phyloP scores from a whole-genome alignment of 441 rosid species.

The Isatis lusitanica region DNA sequence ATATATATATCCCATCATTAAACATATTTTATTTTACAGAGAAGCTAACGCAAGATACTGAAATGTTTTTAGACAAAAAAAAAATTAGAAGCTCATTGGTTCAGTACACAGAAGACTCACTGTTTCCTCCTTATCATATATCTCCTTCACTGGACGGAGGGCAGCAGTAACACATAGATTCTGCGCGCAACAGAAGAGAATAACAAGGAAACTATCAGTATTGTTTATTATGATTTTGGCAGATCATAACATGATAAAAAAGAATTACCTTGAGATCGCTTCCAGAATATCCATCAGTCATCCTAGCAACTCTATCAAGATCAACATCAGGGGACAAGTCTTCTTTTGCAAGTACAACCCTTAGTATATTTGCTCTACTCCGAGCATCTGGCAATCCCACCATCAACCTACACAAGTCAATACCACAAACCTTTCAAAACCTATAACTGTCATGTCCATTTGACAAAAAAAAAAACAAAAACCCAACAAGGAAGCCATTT shows the following conservation, averaged over 20 bases:
- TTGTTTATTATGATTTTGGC: background rate
- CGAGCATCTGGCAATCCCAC: conserved; percentile 81
- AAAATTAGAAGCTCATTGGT: too few species aligned
- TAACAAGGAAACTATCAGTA: background rate
- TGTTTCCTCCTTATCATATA: conserved; percentile 78
- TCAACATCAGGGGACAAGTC: conserved; percentile 66
- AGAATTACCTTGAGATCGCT: conserved; percentile 79
- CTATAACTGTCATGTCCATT: background rate
- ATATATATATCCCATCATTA: too few species aligned
- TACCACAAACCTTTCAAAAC: background rate
- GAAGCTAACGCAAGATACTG: too few species aligned
- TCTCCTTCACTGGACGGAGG: conserved; percentile 86
- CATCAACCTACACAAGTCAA: conserved; percentile 68
- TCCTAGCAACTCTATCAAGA: conserved; percentile 67
- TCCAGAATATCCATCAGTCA: conserved; percentile 94
- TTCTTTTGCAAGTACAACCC: conserved; percentile 78
- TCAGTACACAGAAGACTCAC: conserved; percentile 42
- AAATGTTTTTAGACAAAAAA: too few species aligned
- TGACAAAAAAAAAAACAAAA: background rate
- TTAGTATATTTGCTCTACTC: conserved; percentile 73
- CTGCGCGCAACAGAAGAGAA: conserved; percentile 42
- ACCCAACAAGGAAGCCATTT: background rate
- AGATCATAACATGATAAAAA: background rate
- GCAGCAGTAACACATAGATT: conserved; percentile 91
- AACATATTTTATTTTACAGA: too few species aligned